These are phyloP conservation scores for Sclerotinia borealis DNA, from an alignment of 2,329 filamentous ascomycete species.

Conservation along the genomic window DNA sequence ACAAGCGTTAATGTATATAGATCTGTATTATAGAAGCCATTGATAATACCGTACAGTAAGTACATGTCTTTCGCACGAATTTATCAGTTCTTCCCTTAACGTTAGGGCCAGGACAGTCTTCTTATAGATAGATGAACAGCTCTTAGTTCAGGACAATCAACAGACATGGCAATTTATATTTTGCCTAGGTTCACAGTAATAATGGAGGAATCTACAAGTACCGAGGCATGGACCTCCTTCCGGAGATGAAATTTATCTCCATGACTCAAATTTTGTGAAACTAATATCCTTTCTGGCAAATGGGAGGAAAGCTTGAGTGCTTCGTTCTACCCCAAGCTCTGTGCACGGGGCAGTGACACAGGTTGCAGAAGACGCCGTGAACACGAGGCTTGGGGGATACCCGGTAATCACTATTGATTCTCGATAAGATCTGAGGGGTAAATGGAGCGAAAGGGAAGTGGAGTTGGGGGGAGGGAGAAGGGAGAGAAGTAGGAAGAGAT, in stretches of 20 bases:
- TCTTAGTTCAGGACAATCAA: not conserved
- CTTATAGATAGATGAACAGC: not conserved
- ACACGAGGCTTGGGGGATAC: not conserved
- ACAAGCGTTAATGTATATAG: not conserved
- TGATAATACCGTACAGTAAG: not conserved
- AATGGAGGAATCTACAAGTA: not conserved
- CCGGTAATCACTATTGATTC: not conserved
- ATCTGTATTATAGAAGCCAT: not conserved
- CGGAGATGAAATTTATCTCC: not conserved
- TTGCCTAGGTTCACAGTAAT: not conserved
- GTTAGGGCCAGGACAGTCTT: not conserved
- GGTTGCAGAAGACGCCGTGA: not conserved
- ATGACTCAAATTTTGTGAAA: not conserved
- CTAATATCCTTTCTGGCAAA: not conserved
- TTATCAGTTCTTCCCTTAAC: not conserved
- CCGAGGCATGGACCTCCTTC: not conserved
- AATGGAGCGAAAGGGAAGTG: not conserved
- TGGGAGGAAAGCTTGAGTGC: not conserved
- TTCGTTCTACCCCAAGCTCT: not conserved
- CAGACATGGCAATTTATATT: not conserved
- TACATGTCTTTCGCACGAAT: not conserved
- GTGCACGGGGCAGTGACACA: not conserved
- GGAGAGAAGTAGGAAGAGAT: not conserved
- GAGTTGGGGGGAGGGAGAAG: not conserved
- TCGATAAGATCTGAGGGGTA: conserved; percentile 4